phyloP scores from a whole-genome alignment of 2,329 filamentous ascomycete genomes.

The Sphaerulina musiva region DNA sequence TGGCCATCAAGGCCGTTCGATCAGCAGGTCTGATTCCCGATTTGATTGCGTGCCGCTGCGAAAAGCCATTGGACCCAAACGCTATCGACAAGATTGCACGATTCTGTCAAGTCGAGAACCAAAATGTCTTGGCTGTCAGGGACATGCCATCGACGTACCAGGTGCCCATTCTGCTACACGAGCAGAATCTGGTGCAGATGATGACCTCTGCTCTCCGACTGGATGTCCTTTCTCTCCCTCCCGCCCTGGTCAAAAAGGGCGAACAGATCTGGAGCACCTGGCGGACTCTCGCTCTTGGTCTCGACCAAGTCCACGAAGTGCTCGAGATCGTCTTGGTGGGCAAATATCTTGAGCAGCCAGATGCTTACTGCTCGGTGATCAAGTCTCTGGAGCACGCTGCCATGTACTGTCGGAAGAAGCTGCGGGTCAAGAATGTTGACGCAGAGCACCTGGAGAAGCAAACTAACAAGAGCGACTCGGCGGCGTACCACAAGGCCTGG shows the following conservation, averaged over 20 bases:
- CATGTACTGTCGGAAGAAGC: constrained; percentile 74
- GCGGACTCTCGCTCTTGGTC: constrained; percentile 62
- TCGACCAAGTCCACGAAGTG: constrained; percentile 59
- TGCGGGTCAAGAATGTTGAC: constrained; percentile 80
- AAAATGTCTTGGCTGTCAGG: constrained; percentile 80
- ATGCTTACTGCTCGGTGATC: constrained; percentile 76
- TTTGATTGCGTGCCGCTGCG: constrained; percentile 86
- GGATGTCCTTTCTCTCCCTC: constrained; percentile 45
- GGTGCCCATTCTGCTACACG: constrained; percentile 82
- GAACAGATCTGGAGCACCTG: constrained; percentile 69
- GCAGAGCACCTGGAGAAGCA: constrained; percentile 71
- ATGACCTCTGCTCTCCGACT: constrained; percentile 62
- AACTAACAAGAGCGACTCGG: constrained; percentile 56
- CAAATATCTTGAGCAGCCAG: constrained; percentile 80
- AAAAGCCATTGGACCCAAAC: constrained; percentile 62
- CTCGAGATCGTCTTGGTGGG: constrained; percentile 83
- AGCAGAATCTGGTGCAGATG: constrained; percentile 67
- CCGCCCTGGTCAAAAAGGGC: constrained; percentile 56
- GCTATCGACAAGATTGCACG: constrained; percentile 83
- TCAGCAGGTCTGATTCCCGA: constrained; percentile 62
- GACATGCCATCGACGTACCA: constrained; percentile 90
- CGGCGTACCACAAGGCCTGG: constrained; percentile 75
- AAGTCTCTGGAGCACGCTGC: constrained; percentile 88
- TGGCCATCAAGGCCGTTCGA: constrained; percentile 76
- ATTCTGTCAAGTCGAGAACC: constrained; percentile 77